These are phyloP conservation scores for Microsporum ferrugineum DNA, from an alignment of 2,329 filamentous ascomycete species.

Conservation along the genomic window DNA sequence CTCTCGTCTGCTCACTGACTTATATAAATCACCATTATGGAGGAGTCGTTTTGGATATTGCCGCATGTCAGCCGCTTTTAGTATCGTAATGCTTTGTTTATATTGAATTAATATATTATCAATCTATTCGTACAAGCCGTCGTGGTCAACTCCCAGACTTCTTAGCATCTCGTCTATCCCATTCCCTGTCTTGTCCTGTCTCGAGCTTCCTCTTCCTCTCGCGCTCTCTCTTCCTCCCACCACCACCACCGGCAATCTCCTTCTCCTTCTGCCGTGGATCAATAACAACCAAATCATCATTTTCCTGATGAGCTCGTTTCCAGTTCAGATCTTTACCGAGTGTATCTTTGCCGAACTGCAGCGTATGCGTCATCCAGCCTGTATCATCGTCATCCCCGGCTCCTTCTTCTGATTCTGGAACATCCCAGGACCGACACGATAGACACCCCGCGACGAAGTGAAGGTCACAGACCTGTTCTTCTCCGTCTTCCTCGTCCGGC, in stretches of 20 bases:
- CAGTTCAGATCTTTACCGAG: constrained; percentile 84
- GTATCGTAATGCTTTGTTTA: background rate
- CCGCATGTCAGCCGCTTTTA: too few species aligned
- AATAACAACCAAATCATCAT: constrained; percentile 62
- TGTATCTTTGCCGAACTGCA: constrained; percentile 80
- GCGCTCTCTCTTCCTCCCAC: constrained; percentile 31
- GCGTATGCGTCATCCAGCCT: constrained; percentile 74
- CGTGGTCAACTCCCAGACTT: background rate
- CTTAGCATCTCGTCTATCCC: constrained; percentile 21
- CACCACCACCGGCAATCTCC: constrained; percentile 54
- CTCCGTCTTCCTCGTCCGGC: constrained; percentile 38
- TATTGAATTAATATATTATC: background rate
- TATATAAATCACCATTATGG: too few species aligned
- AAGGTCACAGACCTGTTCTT: constrained; percentile 72
- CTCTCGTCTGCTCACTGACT: background rate
- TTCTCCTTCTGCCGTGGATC: constrained; percentile 76
- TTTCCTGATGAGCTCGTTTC: constrained; percentile 78
- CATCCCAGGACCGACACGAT: constrained; percentile 78
- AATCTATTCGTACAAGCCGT: background rate
- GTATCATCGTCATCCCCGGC: constrained; percentile 38
- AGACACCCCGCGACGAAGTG: constrained; percentile 96
- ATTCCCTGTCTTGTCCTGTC: constrained; percentile 26
- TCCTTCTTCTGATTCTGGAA: constrained; percentile 22
- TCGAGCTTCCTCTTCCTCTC: constrained; percentile 26
- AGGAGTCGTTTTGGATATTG: too few species aligned